phyloP scores from a whole-genome alignment of 768 basidiomycete genomes.

The Fomitopsis serialis region DNA sequence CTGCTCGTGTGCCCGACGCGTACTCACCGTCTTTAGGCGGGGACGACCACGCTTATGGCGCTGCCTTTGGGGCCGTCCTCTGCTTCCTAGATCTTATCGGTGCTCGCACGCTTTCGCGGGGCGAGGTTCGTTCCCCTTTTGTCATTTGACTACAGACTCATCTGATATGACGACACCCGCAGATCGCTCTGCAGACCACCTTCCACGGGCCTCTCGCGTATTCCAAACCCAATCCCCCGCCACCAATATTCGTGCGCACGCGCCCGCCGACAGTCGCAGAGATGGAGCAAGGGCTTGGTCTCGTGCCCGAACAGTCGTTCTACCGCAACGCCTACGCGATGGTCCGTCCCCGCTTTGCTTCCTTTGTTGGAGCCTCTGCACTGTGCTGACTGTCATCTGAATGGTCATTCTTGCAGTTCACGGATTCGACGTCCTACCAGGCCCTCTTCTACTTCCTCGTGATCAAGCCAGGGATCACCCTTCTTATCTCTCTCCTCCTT shows the following conservation, averaged over 20 bases:
- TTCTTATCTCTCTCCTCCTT: slow-evolving; percentile 54
- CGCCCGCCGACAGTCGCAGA: slow-evolving; percentile 45
- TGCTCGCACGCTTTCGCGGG: slow-evolving; percentile 63
- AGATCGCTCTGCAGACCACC: slow-evolving; percentile 62
- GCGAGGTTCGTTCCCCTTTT: slow-evolving; percentile 52
- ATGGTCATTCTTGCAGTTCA: slow-evolving; percentile 46
- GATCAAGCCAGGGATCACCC: slow-evolving; percentile 76
- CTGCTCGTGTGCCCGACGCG: neutral
- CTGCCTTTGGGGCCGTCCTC: slow-evolving; percentile 68
- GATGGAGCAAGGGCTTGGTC: slow-evolving; percentile 32
- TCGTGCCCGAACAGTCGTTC: slow-evolving; percentile 54
- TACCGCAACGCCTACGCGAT: slow-evolving; percentile 79
- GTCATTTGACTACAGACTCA: neutral
- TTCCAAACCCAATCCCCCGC: slow-evolving; percentile 58
- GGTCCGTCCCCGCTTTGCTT: slow-evolving; percentile 57
- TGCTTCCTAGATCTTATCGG: slow-evolving; percentile 77
- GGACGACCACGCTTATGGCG: slow-evolving; percentile 75
- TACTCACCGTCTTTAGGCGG: slow-evolving; percentile 41
- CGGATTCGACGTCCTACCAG: slow-evolving; percentile 77
- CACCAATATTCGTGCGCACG: slow-evolving; percentile 68
- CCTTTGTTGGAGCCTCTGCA: slow-evolving; percentile 4
- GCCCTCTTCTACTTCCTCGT: slow-evolving; percentile 87
- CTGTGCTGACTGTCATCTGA: slow-evolving; percentile 1
- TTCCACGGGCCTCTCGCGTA: slow-evolving; percentile 68
- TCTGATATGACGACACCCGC: neutral